Conservation (phyloP, 2,329 filamentous ascomycete species). For the Trichoderma arundinaceum region DNA sequence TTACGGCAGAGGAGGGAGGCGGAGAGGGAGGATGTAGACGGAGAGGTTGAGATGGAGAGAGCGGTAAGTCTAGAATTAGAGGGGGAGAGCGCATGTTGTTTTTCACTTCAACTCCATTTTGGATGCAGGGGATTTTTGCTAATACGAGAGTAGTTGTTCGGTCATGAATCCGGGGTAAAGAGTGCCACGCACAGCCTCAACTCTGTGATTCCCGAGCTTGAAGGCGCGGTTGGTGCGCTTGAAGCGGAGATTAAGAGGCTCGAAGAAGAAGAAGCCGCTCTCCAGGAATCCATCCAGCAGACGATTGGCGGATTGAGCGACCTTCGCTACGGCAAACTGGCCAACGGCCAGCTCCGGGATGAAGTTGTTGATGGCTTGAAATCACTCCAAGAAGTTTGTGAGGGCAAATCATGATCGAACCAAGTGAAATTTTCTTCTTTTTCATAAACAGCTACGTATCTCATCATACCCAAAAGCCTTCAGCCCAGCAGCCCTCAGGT, state of each 20-base stretch:
- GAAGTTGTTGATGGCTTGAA: conserved; percentile 72
- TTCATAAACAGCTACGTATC: conserved; percentile 28
- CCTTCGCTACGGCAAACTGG: conserved; percentile 77
- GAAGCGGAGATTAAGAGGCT: conserved; percentile 71
- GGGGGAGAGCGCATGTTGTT: not conserved
- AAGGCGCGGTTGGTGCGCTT: conserved; percentile 67
- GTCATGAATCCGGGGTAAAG: conserved; percentile 52
- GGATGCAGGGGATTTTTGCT: not conserved
- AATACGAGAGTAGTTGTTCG: conserved; percentile 59
- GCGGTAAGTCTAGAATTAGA: conserved; percentile 49
- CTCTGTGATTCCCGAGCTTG: conserved; percentile 72
- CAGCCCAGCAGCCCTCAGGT: conserved; percentile 7
- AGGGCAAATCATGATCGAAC: conserved; percentile 46
- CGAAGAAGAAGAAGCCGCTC: conserved; percentile 65
- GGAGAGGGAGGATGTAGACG: conserved; percentile 62
- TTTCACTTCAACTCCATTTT: not conserved
- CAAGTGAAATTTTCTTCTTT: not conserved
- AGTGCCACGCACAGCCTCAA: conserved; percentile 63
- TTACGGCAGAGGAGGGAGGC: conserved; percentile 58
- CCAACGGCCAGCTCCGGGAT: conserved; percentile 65
- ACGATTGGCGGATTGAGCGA: conserved; percentile 79
- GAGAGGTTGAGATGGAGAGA: conserved; percentile 67
- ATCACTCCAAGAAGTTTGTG: conserved; percentile 63
- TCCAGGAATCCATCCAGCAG: conserved; percentile 66
- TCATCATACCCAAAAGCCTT: conserved; percentile 23